Evolutionary conservation across 495 filamentous ascomycete species (phyloP).

Genomic region (Cercophora samala): DNA sequence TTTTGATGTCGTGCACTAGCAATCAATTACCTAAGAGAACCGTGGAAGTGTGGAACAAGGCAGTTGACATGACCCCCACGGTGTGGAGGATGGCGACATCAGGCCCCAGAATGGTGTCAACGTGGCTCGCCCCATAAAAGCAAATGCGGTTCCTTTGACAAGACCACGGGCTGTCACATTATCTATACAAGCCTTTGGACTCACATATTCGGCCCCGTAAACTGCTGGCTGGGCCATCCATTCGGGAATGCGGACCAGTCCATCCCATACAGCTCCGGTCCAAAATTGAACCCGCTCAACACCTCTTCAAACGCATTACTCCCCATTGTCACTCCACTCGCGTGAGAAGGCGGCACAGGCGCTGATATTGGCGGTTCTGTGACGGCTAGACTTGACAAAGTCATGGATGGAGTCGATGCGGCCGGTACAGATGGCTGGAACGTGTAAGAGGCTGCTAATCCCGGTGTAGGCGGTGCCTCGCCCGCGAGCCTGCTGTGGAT

Average conservation of each 20-base stretch:
- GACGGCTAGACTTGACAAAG: conserved; percentile 11
- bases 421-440: background rate
- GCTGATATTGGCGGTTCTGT: background rate
- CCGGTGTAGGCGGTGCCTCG: background rate
- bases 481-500: background rate
- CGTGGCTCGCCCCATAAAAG: conserved; percentile 8
- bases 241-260: conserved; percentile 26
- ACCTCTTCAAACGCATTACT: conserved; percentile 34
- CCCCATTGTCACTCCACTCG: conserved; percentile 26
- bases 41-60: background rate
- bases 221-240: conserved; percentile 13
- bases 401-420: conserved; percentile 10
- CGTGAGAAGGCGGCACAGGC: conserved; percentile 24
- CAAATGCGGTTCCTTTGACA: background rate
- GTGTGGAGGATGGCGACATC: conserved; percentile 26
- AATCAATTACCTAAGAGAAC: background rate
- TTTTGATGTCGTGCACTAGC: background rate
- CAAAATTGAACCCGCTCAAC: conserved; percentile 29
- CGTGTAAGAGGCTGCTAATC: conserved; percentile 1
- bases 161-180: background rate
- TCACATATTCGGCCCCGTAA: background rate
- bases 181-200: background rate
- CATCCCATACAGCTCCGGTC: conserved; percentile 24
- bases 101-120: conserved; percentile 17
- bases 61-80: conserved; percentile 13